Conservation (phyloP, 306 rosid species). For the Malus sieversii region DNA sequence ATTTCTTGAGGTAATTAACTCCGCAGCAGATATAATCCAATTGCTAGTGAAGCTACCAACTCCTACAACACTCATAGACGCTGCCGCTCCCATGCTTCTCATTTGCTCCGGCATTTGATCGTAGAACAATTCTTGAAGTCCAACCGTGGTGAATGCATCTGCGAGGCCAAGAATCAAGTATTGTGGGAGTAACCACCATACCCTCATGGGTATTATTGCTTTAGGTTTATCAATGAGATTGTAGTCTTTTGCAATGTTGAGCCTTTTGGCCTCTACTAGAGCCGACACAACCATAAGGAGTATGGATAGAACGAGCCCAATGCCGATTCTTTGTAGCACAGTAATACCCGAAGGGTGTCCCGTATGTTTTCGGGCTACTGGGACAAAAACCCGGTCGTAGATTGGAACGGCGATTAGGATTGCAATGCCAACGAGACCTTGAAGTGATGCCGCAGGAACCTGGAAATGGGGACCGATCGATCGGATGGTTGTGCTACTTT, state of each 20-base stretch:
- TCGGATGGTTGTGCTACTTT: conserved; percentile 49
- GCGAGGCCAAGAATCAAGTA: conserved; percentile 40
- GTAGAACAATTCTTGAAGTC: conserved; percentile 60
- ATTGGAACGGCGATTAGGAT: conserved; percentile 39
- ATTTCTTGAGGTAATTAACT: conserved; percentile 9
- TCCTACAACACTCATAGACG: conserved; percentile 45
- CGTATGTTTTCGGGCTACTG: conserved; percentile 28
- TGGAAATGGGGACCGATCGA: conserved; percentile 46
- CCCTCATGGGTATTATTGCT: conserved; percentile 43
- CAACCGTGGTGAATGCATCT: conserved; percentile 47
- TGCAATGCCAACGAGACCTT: conserved; percentile 38
- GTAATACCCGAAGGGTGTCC: conserved; percentile 51
- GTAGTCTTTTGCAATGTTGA: conserved; percentile 28
- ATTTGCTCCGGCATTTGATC: conserved; percentile 55
- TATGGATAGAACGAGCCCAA: conserved; percentile 53
- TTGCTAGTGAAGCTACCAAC: conserved; percentile 50
- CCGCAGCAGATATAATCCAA: conserved; percentile 31
- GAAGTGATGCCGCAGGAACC: conserved; percentile 66
- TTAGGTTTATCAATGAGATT: conserved; percentile 38
- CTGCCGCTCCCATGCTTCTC: conserved; percentile 78
- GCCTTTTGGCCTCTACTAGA: conserved; percentile 46
- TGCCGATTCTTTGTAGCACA: conserved; percentile 58
- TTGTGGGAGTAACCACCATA: conserved; percentile 90
- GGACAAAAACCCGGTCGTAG: conserved; percentile 55
- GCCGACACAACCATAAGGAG: conserved; percentile 54